These are phyloP conservation scores for Leptomonas pyrrhocoris DNA, from an alignment of 208 protist genomes.

Conservation along the genomic window DNA sequence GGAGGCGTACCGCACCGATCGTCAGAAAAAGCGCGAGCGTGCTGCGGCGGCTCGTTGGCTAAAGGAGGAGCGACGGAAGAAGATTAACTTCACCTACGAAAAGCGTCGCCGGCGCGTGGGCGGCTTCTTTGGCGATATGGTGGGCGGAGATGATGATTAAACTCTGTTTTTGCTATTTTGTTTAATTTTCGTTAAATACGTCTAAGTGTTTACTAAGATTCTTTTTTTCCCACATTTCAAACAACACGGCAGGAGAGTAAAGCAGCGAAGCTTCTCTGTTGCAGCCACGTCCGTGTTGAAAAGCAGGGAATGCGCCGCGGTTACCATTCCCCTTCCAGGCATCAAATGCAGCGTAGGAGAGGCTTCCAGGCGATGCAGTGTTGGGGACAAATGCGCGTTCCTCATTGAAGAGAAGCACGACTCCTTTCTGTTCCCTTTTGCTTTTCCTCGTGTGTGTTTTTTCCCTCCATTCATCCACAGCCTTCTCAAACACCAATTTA, in stretches of 20 bases:
- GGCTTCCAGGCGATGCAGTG: too few relatives aligned
- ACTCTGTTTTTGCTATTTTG: slow-evolving; percentile 3
- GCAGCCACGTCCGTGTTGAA: too few relatives aligned
- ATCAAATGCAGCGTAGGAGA: too few relatives aligned
- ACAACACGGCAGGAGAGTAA: background rate
- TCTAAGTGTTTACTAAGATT: too few relatives aligned
- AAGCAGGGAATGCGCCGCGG: too few relatives aligned
- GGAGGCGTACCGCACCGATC: slow-evolving; percentile 52
- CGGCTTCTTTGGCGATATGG: slow-evolving; percentile 87
- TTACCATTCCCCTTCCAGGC: too few relatives aligned
- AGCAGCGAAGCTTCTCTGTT: background rate
- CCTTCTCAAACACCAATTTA: background rate
- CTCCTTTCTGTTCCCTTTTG: background rate
- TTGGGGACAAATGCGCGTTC: too few relatives aligned
- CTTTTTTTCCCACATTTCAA: too few relatives aligned
- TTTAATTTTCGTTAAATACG: background rate
- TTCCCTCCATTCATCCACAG: too few relatives aligned
- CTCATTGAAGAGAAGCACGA: too few relatives aligned
- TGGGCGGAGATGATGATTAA: slow-evolving; percentile 20
- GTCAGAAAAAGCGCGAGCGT: slow-evolving; percentile 74
- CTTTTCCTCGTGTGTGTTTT: background rate
- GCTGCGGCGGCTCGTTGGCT: slow-evolving; percentile 82
- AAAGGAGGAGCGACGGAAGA: slow-evolving; percentile 86
- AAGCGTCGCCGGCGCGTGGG: slow-evolving; percentile 82
- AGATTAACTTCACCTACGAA: slow-evolving; percentile 87